Percentiles rank a stretch among this genome's conserved stretches.
Evolutionary conservation across 768 basidiomycete species (phyloP).

Genomic region (Austroboletus eburneus): DNA sequence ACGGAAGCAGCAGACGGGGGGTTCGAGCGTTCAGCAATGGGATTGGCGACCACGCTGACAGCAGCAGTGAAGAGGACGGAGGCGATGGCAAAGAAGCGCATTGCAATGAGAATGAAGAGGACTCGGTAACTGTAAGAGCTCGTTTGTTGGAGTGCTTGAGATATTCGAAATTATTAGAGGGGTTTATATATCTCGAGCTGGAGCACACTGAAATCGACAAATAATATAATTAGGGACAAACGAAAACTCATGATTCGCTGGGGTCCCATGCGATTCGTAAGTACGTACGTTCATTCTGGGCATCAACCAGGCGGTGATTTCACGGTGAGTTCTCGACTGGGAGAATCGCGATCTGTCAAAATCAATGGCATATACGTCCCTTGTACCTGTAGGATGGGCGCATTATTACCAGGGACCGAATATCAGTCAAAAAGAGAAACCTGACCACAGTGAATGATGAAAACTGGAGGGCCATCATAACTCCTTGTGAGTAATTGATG

Average conservation of each 20-base stretch:
- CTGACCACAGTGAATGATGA: not conserved
- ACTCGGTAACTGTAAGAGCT: not conserved
- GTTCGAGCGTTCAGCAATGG: slow-evolving; percentile 5
- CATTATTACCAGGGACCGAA: not conserved
- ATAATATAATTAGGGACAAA: not conserved
- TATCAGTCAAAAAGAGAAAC: not conserved
- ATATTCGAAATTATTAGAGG: not conserved
- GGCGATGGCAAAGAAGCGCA: slow-evolving; percentile 10
- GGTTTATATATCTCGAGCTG: slow-evolving; percentile 12
- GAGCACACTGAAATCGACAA: not conserved
- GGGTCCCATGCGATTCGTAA: not conserved
- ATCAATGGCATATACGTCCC: not conserved
- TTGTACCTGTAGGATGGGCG: not conserved
- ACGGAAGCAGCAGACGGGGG: slow-evolving; percentile 3
- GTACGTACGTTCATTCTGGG: no score
- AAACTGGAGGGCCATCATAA: no score
- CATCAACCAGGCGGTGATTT: no score
- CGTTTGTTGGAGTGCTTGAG: slow-evolving; percentile 10
- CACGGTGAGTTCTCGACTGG: not conserved
- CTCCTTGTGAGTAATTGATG: no score
- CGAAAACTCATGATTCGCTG: not conserved
- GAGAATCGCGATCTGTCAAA: not conserved
- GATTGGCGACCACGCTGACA: slow-evolving; percentile 8
- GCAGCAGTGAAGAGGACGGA: slow-evolving; percentile 8
- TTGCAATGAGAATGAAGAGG: not conserved